Percentiles rank a stretch among this genome's conserved stretches.
Conservation (phyloP, 164 flowering plant species). For the Nymphaea thermarum region DNA sequence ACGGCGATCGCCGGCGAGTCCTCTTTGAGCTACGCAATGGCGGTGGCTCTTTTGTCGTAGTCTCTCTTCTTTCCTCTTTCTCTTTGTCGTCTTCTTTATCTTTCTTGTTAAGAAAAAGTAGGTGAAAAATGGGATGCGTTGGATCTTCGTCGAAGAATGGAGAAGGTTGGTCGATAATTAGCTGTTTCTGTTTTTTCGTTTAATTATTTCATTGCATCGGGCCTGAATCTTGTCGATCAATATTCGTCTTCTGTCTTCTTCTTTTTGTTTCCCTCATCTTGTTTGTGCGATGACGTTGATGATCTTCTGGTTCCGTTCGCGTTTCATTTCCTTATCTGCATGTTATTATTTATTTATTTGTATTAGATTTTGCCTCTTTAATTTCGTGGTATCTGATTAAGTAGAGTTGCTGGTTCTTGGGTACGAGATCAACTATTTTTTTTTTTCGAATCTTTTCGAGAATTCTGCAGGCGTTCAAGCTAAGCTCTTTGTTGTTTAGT, state of each 20-base stretch:
- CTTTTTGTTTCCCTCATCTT: neutral
- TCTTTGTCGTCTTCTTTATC: neutral
- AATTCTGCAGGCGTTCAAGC: too few relatives aligned
- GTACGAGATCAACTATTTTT: neutral
- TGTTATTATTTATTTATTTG: neutral
- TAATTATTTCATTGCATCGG: neutral
- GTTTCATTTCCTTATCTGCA: neutral
- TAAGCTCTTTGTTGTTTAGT: too few relatives aligned
- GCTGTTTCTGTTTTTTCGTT: neutral
- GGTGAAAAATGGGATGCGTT: neutral
- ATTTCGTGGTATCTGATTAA: neutral
- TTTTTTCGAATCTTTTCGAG: too few relatives aligned
- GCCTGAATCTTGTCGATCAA: neutral
- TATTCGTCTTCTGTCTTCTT: neutral
- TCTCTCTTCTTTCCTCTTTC: neutral
- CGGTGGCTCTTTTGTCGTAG: neutral
- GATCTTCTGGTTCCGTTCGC: neutral
- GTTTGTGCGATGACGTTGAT: neutral
- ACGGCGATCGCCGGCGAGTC: neutral
- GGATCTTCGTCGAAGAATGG: neutral
- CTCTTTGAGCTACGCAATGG: neutral
- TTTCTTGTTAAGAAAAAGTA: neutral
- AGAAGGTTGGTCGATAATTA: neutral
- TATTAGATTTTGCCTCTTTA: too few relatives aligned
- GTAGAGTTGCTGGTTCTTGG: neutral